Evolutionary conservation across 495 filamentous ascomycete genomes (phyloP).

Genomic region (Hypomontagnella submonticulosa): DNA sequence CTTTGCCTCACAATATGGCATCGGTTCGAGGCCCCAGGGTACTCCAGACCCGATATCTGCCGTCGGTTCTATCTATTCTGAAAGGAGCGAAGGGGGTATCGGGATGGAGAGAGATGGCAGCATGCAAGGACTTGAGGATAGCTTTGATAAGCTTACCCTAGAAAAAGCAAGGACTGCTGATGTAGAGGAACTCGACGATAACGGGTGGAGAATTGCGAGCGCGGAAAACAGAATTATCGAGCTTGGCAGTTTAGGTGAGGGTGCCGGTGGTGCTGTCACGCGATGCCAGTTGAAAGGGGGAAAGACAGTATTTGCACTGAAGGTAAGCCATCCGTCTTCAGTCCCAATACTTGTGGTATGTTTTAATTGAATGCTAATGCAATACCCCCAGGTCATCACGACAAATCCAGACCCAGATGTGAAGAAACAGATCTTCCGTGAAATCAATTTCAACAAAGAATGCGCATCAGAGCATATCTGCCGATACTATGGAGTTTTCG

Average conservation of each 20-base stretch:
- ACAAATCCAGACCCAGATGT: conserved; percentile 97
- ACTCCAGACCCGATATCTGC: conserved; percentile 90
- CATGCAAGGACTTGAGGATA: conserved; percentile 68
- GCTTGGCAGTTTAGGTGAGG: conserved; percentile 90
- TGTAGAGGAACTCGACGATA: conserved; percentile 93
- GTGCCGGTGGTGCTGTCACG: conserved; percentile 95
- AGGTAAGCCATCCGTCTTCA: conserved; percentile 67
- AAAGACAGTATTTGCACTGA: conserved; percentile 94
- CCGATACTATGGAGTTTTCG: conserved; percentile 95
- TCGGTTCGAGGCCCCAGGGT: conserved; percentile 65
- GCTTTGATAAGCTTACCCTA: conserved; percentile 76
- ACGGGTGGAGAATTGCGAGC: conserved; percentile 92
- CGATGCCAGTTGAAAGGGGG: conserved; percentile 87
- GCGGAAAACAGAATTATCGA: conserved; percentile 87
- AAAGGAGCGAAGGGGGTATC: conserved; percentile 69
- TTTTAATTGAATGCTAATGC: conserved; percentile 40
- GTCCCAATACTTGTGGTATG: neutral
- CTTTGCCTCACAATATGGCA: conserved; percentile 75
- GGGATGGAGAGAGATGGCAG: conserved; percentile 82
- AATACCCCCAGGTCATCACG: conserved; percentile 82
- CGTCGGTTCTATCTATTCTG: conserved; percentile 84
- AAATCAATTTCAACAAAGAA: conserved; percentile 96
- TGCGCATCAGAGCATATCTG: conserved; percentile 95
- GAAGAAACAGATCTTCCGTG: conserved; percentile 96
- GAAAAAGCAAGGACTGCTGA: conserved; percentile 85